phyloP scores from a whole-genome alignment of 305 asterid genomes.

The Fraxinus velutina region DNA sequence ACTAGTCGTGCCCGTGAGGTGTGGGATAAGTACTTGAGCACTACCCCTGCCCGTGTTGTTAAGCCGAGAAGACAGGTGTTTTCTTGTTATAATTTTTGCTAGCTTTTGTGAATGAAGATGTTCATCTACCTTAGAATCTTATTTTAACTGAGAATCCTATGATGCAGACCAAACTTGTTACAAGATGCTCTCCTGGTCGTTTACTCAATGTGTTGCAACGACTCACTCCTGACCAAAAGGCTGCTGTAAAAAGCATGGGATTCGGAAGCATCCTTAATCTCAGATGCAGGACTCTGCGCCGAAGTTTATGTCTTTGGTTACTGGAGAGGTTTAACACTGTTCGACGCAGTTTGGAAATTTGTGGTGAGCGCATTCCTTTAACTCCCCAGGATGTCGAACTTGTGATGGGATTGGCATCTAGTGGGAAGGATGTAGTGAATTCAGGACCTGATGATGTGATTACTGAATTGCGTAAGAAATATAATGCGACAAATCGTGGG shows the following conservation, averaged over 20 bases:
- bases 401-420: slow-evolving; percentile 88
- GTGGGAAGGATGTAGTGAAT: slow-evolving; percentile 91
- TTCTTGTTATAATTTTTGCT: slow-evolving; percentile 12
- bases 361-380: slow-evolving; percentile 91
- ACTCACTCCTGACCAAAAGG: slow-evolving; percentile 73
- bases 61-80: slow-evolving; percentile 82
- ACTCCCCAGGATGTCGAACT: slow-evolving; percentile 91
- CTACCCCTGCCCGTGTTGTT: slow-evolving; percentile 75
- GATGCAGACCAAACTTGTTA: slow-evolving; percentile 86
- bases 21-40: slow-evolving; percentile 83
- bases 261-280: slow-evolving; percentile 94
- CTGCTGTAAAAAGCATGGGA: slow-evolving; percentile 90
- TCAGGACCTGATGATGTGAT: slow-evolving; percentile 90
- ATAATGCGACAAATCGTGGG: slow-evolving; percentile 92
- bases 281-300: slow-evolving; percentile 85
- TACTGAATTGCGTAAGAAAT: slow-evolving; percentile 71
- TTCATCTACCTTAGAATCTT: slow-evolving; percentile 20
- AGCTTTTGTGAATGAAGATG: slow-evolving; percentile 6
- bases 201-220: slow-evolving; percentile 72
- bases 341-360: slow-evolving; percentile 82
- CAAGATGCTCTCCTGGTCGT: slow-evolving; percentile 98
- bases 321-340: slow-evolving; percentile 85
- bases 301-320: slow-evolving; percentile 92
- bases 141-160: slow-evolving; percentile 10
- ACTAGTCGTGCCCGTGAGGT: slow-evolving; percentile 93